Base-by-base conservation (phyloP, 2,329 filamentous ascomycete genomes). In the Scedosporium aurantiacum region DNA sequence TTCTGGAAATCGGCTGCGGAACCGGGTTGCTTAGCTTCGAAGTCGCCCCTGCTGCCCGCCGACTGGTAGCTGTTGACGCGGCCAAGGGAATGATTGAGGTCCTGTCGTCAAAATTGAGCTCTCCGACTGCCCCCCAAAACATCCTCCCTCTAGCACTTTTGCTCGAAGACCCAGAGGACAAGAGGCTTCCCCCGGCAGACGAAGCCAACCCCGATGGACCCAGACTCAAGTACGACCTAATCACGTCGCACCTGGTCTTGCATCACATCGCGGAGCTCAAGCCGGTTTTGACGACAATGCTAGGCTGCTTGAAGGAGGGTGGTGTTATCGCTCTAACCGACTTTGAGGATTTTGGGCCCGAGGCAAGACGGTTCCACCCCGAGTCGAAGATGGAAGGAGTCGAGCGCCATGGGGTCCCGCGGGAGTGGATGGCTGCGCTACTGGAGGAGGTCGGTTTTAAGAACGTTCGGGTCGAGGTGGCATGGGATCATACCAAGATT, bases 1-100 rank as follows among this genome's bases (percentile, higher is more conserved):
- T 83, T 6, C 77, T 84, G 2, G 82, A 84, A 68, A 76, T 84
- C 18, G 81, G 81, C 60, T 82, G 79, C 64, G 81, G 81, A 57
- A 84, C 81, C 3, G 81, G 81, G 7, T 74, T 83, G 0, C 74
- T 84, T 25, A 79, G 78, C 8, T 72, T 81, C 56, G 72, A 70
- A 7, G 70, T 82, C 2, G 76, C 80, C 0, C 79, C 80, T 0
- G 69, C 76, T 37, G 75, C 79, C 4, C 74, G 72, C 50, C 73
- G 72, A 6, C 67, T 84, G 4, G 75, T 81, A 2, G 81, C 81
- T 50, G 74, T 84, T 21, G 82, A 85, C 64, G 76, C 79, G 0
- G 77, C 81, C 2, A 67, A 74, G 16, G 81, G 80, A 59, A 85
- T 84, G 82, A 78, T 84, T 37, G 72, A 74, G 2, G 78, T 77